phyloP scores from a whole-genome alignment of 805 yeast genomes.

The Kurtzmaniella cleridarum region DNA sequence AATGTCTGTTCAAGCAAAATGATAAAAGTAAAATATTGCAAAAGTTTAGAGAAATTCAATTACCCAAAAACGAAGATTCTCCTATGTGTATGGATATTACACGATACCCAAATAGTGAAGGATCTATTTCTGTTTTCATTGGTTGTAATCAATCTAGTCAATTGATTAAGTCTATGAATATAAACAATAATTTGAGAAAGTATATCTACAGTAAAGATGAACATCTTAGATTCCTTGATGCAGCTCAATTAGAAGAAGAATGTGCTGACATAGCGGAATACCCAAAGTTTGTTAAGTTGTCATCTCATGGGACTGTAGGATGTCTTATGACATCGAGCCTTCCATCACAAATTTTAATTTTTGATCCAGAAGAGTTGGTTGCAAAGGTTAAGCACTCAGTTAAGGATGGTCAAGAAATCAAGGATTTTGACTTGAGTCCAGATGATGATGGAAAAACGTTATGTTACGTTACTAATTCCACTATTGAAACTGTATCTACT shows the following conservation, averaged over 20 bases:
- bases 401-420: conserved; percentile 43
- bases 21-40: conserved; percentile 41
- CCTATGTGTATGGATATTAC: conserved; percentile 73
- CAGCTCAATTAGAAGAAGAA: conserved; percentile 53
- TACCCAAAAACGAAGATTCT: conserved; percentile 70
- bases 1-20: conserved; percentile 48
- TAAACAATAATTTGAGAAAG: conserved; percentile 69
- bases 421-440: conserved; percentile 64
- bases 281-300: conserved; percentile 55
- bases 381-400: conserved; percentile 52
- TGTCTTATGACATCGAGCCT: conserved; percentile 63
- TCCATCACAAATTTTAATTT: conserved; percentile 60
- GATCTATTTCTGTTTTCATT: conserved; percentile 45
- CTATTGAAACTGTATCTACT: conserved; percentile 49
- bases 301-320: conserved; percentile 57
- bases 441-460: conserved; percentile 53
- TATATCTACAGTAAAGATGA: conserved; percentile 51
- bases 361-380: conserved; percentile 51
- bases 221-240: conserved; percentile 54
- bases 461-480: conserved; percentile 54
- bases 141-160: conserved; percentile 72
- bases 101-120: conserved; percentile 18
- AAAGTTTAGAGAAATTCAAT: conserved; percentile 55
- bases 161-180: conserved; percentile 49
- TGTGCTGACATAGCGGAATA: conserved; percentile 43